A percentile compares a stretch with the other conserved stretches of the same genome.
Evolutionary conservation across 371 early-diverging fungal species (phyloP).

Genomic region (Mortierella polycephala): DNA sequence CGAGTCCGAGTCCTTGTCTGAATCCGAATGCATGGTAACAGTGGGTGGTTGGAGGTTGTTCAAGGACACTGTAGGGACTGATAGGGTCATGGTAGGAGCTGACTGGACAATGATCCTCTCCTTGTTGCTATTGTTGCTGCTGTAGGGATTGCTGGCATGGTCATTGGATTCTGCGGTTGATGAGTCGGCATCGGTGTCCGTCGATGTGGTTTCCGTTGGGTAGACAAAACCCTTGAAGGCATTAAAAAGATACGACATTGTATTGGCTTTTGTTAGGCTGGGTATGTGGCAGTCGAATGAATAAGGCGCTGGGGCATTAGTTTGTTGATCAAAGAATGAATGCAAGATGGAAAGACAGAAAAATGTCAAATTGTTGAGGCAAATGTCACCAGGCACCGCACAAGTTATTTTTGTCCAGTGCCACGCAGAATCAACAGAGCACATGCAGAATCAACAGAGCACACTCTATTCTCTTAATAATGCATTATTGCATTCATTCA

Average conservation of each 20-base stretch:
- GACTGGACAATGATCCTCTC: constrained; percentile 34
- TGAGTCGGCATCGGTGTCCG: neutral
- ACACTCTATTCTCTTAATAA: too few species aligned
- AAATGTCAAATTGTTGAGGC: too few species aligned
- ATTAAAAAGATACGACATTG: constrained; percentile 30
- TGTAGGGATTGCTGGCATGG: constrained; percentile 16
- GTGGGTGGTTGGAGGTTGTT: constrained; percentile 23
- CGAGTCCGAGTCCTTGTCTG: constrained; percentile 23
- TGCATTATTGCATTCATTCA: too few species aligned
- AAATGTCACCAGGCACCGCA: too few species aligned
- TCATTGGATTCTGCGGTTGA: neutral
- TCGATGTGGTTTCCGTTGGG: neutral
- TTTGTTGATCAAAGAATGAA: too few species aligned
- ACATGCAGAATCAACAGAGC: too few species aligned
- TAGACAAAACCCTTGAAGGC: constrained; percentile 35
- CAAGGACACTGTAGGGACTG: constrained; percentile 24
- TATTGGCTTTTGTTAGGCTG: too few species aligned
- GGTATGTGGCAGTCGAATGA: too few species aligned
- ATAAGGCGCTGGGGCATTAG: too few species aligned
- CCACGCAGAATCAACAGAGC: too few species aligned
- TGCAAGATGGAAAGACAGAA: too few species aligned
- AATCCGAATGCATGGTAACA: neutral
- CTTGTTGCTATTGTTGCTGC: neutral
- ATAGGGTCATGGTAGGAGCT: constrained; percentile 8
- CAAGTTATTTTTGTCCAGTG: too few species aligned